A percentile compares a stretch with the other conserved stretches of the same genome.
Evolutionary conservation across 2,329 filamentous ascomycete species (phyloP).

Genomic region (Grosmannia serpens): DNA sequence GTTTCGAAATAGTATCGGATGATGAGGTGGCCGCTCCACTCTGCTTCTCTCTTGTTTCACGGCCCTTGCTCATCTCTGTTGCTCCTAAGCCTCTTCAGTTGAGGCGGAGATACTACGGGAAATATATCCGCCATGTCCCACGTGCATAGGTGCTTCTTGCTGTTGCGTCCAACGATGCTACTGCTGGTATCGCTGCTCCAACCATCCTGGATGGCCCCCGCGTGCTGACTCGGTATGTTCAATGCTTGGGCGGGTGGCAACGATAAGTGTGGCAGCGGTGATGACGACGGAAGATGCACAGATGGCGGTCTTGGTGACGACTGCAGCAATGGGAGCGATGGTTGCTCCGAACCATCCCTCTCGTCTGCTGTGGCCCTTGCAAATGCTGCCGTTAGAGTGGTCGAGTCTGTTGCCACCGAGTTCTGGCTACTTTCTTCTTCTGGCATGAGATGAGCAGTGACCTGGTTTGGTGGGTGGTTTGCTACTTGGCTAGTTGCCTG

Average conservation of each 20-base stretch:
- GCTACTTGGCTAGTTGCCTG: background rate
- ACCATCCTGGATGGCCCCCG: background rate
- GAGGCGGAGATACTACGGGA: slow-evolving; percentile 8
- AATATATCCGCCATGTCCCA: background rate
- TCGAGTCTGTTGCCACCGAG: background rate
- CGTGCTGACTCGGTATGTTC: background rate
- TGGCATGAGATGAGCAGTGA: background rate
- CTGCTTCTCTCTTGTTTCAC: background rate
- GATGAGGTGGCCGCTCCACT: background rate
- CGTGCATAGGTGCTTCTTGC: background rate
- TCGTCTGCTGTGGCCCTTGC: background rate
- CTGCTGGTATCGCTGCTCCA: background rate
- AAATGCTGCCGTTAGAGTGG: background rate
- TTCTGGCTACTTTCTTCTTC: background rate
- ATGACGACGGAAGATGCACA: background rate
- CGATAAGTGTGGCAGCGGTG: background rate
- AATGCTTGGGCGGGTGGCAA: background rate
- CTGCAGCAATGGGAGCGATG: background rate
- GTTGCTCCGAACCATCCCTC: background rate
- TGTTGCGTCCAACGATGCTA: background rate
- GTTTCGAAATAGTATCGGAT: background rate
- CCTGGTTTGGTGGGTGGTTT: background rate
- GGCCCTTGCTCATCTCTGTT: background rate
- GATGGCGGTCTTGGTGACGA: background rate
- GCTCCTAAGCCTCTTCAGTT: slow-evolving; percentile 5